Base-by-base conservation (phyloP, 129 eudicot genomes). In the Erigeron canadensis region DNA sequence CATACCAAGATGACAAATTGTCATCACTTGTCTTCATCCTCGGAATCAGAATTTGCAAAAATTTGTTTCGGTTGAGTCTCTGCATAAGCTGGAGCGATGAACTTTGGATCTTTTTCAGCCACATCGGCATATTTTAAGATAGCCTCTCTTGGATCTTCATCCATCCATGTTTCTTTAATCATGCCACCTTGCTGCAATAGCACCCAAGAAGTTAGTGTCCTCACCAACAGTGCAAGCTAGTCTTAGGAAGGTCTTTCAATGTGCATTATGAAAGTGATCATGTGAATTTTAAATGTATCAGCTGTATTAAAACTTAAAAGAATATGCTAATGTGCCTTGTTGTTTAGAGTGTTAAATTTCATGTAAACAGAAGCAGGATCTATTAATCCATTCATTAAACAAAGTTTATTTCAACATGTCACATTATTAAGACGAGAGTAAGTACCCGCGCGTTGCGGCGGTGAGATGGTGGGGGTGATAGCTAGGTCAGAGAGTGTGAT, bases 141-240 rank as follows among this genome's bases (percentile, higher is more conserved):
- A 54, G 99, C 99, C 79, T 95, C 99, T 80, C 97, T 84, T 37
- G 99, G 99, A 75, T 95, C 99, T 85, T 95, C 99, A 6, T 95
- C 99, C 99, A 90, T 90, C 99, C 99, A 95, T 50, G 97, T 90
- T 78, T 95, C 99, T 74, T 95, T 90, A 22, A 95, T 84, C 96
- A 90, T 65, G 56, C 99, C 99, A 44, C 99, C 99, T 90, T 90
- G 89, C 99, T 94, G 97, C 74, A 85, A 81, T 46, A 62, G 8
- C 69, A 71, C 62, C 13, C 60, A 17, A 21, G 7, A 67, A 8
- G 64, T 72, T 63, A 75, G 70, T 11, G 23, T 11, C 70, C 42
- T 65, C 18, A 48, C 8, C 51, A 65, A 48, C 18, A 10, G 48
- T 55, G 42, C 18, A 11, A 12, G 15, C 75, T 88, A 87, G 95